Percentiles rank a stretch among this genome's conserved stretches.
phyloP scores from a whole-genome alignment of 139 green algal genomes.

The Yamagishiella unicocca region DNA sequence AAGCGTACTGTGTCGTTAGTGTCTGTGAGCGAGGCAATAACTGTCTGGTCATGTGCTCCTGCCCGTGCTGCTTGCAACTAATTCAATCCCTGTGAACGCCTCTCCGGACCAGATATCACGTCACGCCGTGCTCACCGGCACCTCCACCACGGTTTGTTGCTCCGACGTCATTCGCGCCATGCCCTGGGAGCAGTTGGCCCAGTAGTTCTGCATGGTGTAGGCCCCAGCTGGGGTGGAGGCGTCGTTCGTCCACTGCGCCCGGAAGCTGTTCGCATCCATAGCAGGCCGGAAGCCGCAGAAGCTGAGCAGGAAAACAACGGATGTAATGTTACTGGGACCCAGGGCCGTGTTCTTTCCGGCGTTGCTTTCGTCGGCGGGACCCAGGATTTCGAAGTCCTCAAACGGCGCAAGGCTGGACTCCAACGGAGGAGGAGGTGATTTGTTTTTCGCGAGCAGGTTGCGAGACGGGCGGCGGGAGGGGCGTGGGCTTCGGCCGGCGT shows the following conservation, averaged over 20 bases:
- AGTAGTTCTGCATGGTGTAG: conserved; percentile 16
- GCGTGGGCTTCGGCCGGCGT: not conserved
- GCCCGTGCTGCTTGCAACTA: too few relatives aligned
- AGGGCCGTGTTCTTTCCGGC: not conserved
- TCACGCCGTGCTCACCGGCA: not conserved
- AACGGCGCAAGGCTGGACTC: not conserved
- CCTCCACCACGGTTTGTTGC: not conserved
- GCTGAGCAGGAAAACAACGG: not conserved
- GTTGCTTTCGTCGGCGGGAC: not conserved
- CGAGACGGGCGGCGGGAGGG: not conserved
- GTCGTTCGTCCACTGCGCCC: not conserved
- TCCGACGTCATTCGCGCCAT: not conserved
- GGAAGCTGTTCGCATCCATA: not conserved
- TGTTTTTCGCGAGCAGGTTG: not conserved
- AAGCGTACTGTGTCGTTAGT: too few relatives aligned
- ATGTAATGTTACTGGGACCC: not conserved
- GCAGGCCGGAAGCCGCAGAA: not conserved
- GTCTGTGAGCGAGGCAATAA: too few relatives aligned
- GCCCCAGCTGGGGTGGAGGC: not conserved
- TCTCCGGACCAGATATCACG: not conserved
- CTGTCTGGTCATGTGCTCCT: too few relatives aligned
- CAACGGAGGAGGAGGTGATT: too few relatives aligned
- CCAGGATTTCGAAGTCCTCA: not conserved
- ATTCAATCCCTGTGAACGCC: too few relatives aligned
- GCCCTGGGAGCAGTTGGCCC: not conserved